Percentiles rank a stretch among this genome's conserved stretches.
Evolutionary conservation across 1,284 basidiomycete genomes (phyloP).

Genomic region (Ceratobasidium sp.): DNA sequence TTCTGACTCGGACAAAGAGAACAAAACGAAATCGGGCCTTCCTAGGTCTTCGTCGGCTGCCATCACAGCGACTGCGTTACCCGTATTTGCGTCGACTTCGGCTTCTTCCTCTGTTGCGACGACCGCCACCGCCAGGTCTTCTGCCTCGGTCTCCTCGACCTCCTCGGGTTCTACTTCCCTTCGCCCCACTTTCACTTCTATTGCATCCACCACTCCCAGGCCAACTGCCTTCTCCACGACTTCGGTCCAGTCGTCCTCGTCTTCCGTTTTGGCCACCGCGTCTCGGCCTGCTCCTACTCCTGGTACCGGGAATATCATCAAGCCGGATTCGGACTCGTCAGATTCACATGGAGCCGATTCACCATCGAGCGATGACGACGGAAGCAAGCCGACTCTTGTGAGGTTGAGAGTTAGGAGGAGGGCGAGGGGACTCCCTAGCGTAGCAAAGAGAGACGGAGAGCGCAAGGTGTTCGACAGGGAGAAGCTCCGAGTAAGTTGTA

Average conservation of each 20-base stretch:
- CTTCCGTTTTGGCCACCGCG: background rate
- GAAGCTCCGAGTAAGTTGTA: constrained; percentile 25
- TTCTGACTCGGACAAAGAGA: constrained; percentile 19
- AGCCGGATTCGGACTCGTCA: constrained; percentile 18
- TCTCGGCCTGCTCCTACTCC: background rate
- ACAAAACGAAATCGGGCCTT: constrained; percentile 4
- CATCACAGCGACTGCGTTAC: background rate
- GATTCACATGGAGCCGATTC: background rate
- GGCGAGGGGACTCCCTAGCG: background rate
- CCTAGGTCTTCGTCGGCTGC: background rate
- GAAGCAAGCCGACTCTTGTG: background rate
- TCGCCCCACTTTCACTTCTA: background rate
- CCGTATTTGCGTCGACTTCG: constrained; percentile 8
- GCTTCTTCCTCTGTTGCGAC: constrained; percentile 14
- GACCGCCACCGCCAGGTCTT: background rate
- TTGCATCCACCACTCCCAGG: background rate
- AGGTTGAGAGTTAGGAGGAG: background rate
- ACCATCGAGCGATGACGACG: background rate
- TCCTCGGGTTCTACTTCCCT: background rate
- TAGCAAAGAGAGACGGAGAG: background rate
- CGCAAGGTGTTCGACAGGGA: constrained; percentile 34
- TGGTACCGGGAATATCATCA: background rate
- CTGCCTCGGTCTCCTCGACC: background rate
- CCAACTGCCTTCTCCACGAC: background rate
- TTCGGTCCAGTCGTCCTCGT: background rate